Evolutionary conservation across 2,329 filamentous ascomycete genomes (phyloP), one percentile per base, ranked within the genome.

Genomic region (Xylaria sp.): DNA sequence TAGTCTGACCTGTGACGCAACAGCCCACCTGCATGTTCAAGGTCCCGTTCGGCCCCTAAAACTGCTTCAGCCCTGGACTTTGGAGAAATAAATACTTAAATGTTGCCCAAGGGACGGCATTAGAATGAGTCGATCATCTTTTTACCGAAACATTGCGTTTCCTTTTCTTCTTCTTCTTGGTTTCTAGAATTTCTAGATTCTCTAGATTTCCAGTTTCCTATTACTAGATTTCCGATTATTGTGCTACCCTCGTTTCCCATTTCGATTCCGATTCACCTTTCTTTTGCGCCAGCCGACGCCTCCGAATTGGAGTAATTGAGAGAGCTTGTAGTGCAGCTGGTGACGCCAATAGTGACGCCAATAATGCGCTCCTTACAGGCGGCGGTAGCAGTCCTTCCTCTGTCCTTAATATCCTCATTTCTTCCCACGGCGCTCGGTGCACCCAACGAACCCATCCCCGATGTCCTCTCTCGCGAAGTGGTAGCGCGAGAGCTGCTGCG

Each of bases 391-490:
- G 18, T 31, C n/a, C 68, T 76, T 2, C 73, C 74, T 28, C 50
- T 76, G 18, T 68, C 75, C 55, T 50, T 78, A 34, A 67, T 37
- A 37, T 37, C 77, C 34, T 74, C 74, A 31, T 67, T 76, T 39
- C 58, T 77, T 48, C 71, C 76, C n/a, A 61, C 71, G 13, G 69
- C 58, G 37, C 70, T 78, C 25, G 75, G 72, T n/a, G 76, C 73
- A n/a, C 73, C 76, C 2, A 65, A 62, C 51, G 62, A 73, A 52
- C 60, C 51, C 41, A n/a, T 67, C 37, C 37, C 34, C 62, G 12
- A 70, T 70, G 72, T 69, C 46, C n/a, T 31, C 15, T n/a, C 52
- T 37, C 52, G 52, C 55, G n/a, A 70, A 68, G 72, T 69, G 52
- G 15, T 69, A 57, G 61, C 48, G 20, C 57, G 63, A 28, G 69